Base-by-base conservation (phyloP, 441 rosid genomes). In the Mallotus japonicus region DNA sequence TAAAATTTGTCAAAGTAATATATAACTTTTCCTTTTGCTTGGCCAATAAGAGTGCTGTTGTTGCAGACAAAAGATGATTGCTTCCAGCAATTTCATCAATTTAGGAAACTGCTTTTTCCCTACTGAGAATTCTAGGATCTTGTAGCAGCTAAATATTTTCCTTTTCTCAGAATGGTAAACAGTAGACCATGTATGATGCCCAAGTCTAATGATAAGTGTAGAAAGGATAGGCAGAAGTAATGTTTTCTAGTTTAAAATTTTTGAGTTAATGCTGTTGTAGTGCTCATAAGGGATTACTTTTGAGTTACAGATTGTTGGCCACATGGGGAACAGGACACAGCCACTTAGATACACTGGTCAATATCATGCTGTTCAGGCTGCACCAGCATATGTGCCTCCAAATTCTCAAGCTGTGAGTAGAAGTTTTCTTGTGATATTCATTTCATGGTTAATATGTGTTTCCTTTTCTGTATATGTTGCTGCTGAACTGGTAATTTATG, bases 321-420 rank as follows among this genome's bases (percentile, higher is more conserved):
- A 90, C 67, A 56, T 81, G 62, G 87, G 86, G 62, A 86, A 79
- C 81, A 86, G 90, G 81, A 76, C 83, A 20, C 95, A 83, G 69
- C 86, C 86, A 28, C 80, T 81, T 74, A 83, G 92, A 74, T 85
- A 87, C 81, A 72, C 77, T 56, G 58, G 86, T 82, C 98, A 80
- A 69, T 87, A 87, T 79, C 97, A 85, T 70, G 61, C 89, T 65
- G 79, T 82, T 81, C 96, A 85, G 73, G 79, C 86, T 57, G 83
- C 87, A 73, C 90, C 89, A 5, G 60, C 91, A 68, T 84, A 82
- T 81, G 75, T 81, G 76, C 86, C 86, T 71, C 88, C 87, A 61
- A 87, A 81, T 81, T 78, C 90, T 68, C 96, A 87, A 83, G 87
- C 90, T 46, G 83, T 87, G 75, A 80, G 86, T 79, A 62, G 67